These are phyloP conservation scores for Ochetophila trinervis DNA, from an alignment of 306 rosid species.

Conservation along the genomic window DNA sequence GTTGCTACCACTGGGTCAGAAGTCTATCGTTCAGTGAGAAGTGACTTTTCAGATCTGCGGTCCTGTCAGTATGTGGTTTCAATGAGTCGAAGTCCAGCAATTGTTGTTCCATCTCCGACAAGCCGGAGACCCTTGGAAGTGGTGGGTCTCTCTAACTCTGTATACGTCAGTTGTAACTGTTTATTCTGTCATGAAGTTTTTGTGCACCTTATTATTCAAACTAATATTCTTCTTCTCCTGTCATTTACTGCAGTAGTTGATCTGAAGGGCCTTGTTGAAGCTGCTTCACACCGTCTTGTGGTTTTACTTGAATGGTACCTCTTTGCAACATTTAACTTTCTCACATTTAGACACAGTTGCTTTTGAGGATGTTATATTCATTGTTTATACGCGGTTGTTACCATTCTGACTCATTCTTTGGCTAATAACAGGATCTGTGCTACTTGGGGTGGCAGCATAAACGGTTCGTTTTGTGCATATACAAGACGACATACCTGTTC, in stretches of 20 bases:
- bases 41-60: conserved; percentile 53
- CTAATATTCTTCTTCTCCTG: conserved; percentile 8
- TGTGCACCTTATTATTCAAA: not conserved
- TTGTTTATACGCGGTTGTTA: too few relatives aligned
- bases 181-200: not conserved
- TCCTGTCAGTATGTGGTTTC: conserved; percentile 56
- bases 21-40: conserved; percentile 48
- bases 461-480: conserved; percentile 20
- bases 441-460: conserved; percentile 28
- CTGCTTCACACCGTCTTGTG: conserved; percentile 25
- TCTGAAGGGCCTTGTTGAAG: conserved; percentile 10
- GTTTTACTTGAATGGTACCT: conserved; percentile 44
- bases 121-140: conserved; percentile 35
- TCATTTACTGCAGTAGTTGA: conserved; percentile 23
- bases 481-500: conserved; percentile 5
- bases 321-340: not conserved
- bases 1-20: conserved; percentile 44
- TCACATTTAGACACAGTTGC: too few relatives aligned
- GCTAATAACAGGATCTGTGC: conserved; percentile 30
- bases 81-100: conserved; percentile 53
- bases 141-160: conserved; percentile 31
- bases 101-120: conserved; percentile 60
- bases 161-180: not conserved
- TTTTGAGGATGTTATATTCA: too few relatives aligned
- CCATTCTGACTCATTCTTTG: conserved; percentile 9